phyloP scores from a whole-genome alignment of 371 early-diverging fungal genomes.

The Mucor piriformis region DNA sequence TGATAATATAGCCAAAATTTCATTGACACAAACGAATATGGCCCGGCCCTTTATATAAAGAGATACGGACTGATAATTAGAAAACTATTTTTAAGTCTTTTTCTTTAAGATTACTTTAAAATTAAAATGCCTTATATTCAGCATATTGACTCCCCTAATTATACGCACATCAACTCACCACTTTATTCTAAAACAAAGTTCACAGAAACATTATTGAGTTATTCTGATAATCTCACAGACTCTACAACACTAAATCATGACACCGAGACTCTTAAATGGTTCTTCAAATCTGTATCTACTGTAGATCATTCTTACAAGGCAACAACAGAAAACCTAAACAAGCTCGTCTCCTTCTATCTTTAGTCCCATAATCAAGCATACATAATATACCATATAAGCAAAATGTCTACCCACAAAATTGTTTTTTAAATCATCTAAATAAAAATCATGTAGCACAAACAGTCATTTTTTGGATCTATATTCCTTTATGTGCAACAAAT shows the following conservation, averaged over 20 bases:
- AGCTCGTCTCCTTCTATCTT: conserved; percentile 25
- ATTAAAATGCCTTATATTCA: conserved; percentile 8
- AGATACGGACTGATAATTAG: no score
- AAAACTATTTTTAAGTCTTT: no score
- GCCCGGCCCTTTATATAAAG: no score
- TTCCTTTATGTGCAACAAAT: not conserved
- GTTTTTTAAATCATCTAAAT: not conserved
- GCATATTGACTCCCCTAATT: not conserved
- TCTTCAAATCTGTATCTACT: conserved; percentile 12
- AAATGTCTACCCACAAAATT: not conserved
- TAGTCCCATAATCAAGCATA: not conserved
- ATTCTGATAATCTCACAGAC: not conserved
- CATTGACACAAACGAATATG: no score
- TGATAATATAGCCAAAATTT: no score
- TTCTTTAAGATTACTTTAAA: no score
- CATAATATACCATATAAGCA: not conserved
- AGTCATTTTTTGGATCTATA: not conserved
- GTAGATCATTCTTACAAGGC: conserved; percentile 16
- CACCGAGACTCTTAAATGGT: conserved; percentile 12
- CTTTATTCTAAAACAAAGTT: not conserved
- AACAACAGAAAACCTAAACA: conserved; percentile 22
- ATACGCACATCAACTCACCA: not conserved
- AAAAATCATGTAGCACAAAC: conserved; percentile 2
- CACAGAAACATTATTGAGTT: not conserved
- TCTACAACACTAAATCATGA: not conserved